These are phyloP conservation scores for Kodamaea arcana DNA, from an alignment of 1,139 yeast species.

Conservation along the genomic window DNA sequence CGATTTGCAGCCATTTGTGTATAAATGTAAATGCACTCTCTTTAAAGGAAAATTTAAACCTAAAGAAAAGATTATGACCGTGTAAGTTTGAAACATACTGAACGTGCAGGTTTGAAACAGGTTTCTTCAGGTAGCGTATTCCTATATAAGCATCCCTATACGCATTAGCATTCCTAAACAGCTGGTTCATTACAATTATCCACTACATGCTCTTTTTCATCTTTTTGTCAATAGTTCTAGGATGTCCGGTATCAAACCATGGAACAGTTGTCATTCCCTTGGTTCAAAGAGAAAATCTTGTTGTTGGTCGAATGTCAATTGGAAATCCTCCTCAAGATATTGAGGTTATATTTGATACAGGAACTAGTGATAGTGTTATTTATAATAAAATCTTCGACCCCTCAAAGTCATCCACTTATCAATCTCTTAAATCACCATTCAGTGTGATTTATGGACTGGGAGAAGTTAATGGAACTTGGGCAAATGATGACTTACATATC, in stretches of 20 bases:
- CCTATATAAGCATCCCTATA: too few species aligned
- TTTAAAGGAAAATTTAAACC: too few species aligned
- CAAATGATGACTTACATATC: slow-evolving; percentile 1
- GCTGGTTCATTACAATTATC: too few species aligned
- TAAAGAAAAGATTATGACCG: too few species aligned
- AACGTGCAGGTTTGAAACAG: too few species aligned
- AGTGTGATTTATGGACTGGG: slow-evolving; percentile 8
- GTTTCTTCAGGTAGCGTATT: too few species aligned
- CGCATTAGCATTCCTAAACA: too few species aligned
- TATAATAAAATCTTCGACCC: slow-evolving; percentile 5
- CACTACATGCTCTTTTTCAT: neutral
- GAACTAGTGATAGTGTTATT: slow-evolving; percentile 5
- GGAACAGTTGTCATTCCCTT: neutral
- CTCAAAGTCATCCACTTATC: slow-evolving; percentile 5
- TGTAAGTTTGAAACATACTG: too few species aligned
- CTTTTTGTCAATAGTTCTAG: too few species aligned
- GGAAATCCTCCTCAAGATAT: slow-evolving; percentile 5
- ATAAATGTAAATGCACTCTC: too few species aligned
- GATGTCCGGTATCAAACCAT: too few species aligned
- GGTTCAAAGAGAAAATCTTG: neutral
- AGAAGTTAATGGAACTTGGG: slow-evolving; percentile 7
- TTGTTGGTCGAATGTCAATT: neutral
- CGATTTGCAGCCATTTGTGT: too few species aligned
- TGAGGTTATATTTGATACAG: slow-evolving; percentile 4
- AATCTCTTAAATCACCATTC: slow-evolving; percentile 1